Percentiles rank a stretch among this genome's conserved stretches.
phyloP scores from a whole-genome alignment of 2,329 filamentous ascomycete species.

The Claviceps pazoutovae region DNA sequence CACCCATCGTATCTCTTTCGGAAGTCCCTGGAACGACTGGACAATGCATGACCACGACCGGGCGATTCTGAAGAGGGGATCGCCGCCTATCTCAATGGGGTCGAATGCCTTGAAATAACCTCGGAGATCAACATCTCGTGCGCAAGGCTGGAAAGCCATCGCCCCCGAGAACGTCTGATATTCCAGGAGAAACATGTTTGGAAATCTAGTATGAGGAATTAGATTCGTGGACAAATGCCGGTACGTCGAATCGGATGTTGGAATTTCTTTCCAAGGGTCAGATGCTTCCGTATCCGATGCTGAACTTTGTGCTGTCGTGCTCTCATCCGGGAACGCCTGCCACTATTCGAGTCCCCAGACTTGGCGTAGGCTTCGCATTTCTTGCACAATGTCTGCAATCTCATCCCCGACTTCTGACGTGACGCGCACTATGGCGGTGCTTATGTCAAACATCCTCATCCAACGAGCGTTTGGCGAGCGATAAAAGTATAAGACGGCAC shows the following conservation, averaged over 20 bases:
- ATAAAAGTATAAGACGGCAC: constrained; percentile 17
- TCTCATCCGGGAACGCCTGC: not conserved
- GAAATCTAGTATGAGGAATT: constrained; percentile 12
- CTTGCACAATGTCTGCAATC: constrained; percentile 1
- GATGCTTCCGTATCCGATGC: not conserved
- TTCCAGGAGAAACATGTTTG: constrained; percentile 12
- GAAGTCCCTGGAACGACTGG: constrained; percentile 12
- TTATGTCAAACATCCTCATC: constrained; percentile 10
- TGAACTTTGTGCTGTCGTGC: not conserved
- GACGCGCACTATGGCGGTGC: not conserved
- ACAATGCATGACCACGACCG: constrained; percentile 18
- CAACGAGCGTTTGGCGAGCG: constrained; percentile 8
- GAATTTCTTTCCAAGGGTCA: constrained; percentile 9
- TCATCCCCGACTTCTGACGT: not conserved
- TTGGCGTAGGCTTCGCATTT: constrained; percentile 1
- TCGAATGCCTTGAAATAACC: constrained; percentile 12
- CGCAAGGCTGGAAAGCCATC: constrained; percentile 19
- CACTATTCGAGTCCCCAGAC: not conserved
- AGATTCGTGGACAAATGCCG: constrained; percentile 7
- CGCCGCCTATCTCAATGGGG: constrained; percentile 10
- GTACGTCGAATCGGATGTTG: constrained; percentile 14
- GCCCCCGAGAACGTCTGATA: constrained; percentile 15
- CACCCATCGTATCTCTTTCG: constrained; percentile 19
- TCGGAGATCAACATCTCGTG: constrained; percentile 8
- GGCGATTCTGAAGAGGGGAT: constrained; percentile 15